These are phyloP conservation scores for Pestalotiopsis sp. DNA, from an alignment of 2,329 filamentous ascomycete genomes.

Conservation along the genomic window DNA sequence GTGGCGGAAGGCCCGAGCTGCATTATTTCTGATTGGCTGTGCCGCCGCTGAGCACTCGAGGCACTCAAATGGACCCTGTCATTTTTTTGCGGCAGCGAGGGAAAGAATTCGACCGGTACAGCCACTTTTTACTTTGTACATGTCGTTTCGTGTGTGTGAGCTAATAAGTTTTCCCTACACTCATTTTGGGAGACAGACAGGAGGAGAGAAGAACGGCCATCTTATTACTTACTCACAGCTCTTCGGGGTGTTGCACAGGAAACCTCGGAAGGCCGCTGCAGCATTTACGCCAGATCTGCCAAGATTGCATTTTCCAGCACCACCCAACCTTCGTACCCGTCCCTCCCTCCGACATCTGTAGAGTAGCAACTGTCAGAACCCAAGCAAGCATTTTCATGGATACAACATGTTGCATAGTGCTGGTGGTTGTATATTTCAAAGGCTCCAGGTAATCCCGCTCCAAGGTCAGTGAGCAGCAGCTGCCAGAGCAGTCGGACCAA, in stretches of 20 bases:
- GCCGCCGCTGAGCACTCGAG: background rate
- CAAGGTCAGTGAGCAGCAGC: background rate
- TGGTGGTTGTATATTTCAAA: background rate
- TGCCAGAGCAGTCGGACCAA: background rate
- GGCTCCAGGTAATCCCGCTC: background rate
- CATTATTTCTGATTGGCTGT: background rate
- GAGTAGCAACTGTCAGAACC: background rate
- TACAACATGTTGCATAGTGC: background rate
- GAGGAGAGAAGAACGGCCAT: background rate
- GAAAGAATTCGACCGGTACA: background rate
- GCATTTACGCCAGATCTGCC: conserved; percentile 6
- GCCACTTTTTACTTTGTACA: background rate
- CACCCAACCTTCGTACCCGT: background rate
- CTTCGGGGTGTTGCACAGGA: background rate
- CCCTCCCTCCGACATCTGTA: background rate
- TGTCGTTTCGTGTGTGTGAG: background rate
- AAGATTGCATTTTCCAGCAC: background rate
- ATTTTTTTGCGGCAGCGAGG: background rate
- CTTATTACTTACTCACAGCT: background rate
- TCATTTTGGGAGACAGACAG: background rate
- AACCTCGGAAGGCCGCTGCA: conserved; percentile 4
- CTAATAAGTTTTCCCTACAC: background rate
- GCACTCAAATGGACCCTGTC: background rate
- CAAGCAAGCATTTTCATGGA: background rate
- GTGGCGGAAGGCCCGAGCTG: background rate